Evolutionary conservation across 2,329 filamentous ascomycete genomes (phyloP).

Genomic region (Hymenoscyphus albidus): DNA sequence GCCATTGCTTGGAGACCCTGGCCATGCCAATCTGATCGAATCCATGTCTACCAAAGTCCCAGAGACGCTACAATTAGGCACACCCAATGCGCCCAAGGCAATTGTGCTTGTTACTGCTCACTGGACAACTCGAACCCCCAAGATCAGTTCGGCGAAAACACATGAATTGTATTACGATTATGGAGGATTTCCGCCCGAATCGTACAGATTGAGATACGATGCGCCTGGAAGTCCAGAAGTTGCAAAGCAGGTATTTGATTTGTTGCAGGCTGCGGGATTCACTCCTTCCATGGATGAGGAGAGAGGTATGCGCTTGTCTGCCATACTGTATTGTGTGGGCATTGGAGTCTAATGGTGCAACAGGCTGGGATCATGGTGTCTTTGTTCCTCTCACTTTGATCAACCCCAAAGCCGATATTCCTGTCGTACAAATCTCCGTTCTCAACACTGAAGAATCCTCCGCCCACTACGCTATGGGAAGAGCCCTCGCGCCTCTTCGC

Average conservation of each 20-base stretch:
- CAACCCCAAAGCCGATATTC: constrained; percentile 41
- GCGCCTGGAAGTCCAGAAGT: constrained; percentile 53
- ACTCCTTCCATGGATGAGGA: constrained; percentile 24
- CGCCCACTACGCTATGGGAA: constrained; percentile 64
- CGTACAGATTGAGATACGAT: constrained; percentile 53
- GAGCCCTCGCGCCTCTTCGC: constrained; percentile 61
- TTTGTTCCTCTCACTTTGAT: constrained; percentile 43
- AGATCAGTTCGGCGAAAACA: constrained; percentile 46
- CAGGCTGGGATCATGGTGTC: constrained; percentile 59
- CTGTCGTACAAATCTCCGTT: constrained; percentile 69
- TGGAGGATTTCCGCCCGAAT: constrained; percentile 53
- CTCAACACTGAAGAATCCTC: constrained; percentile 55
- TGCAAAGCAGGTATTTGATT: constrained; percentile 46
- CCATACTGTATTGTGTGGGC: background rate
- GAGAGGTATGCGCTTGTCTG: constrained; percentile 20
- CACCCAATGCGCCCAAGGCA: constrained; percentile 56
- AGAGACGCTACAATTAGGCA: constrained; percentile 51
- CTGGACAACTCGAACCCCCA: constrained; percentile 59
- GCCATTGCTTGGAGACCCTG: constrained; percentile 53
- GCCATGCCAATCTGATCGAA: constrained; percentile 46
- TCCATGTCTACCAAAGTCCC: constrained; percentile 53
- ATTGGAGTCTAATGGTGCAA: background rate
- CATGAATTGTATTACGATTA: constrained; percentile 56
- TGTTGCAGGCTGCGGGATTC: constrained; percentile 44
- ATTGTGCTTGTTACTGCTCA: constrained; percentile 75